Evolutionary conservation across 148 eudicot genomes (phyloP).

Genomic region (Fagopyrum tataricum): DNA sequence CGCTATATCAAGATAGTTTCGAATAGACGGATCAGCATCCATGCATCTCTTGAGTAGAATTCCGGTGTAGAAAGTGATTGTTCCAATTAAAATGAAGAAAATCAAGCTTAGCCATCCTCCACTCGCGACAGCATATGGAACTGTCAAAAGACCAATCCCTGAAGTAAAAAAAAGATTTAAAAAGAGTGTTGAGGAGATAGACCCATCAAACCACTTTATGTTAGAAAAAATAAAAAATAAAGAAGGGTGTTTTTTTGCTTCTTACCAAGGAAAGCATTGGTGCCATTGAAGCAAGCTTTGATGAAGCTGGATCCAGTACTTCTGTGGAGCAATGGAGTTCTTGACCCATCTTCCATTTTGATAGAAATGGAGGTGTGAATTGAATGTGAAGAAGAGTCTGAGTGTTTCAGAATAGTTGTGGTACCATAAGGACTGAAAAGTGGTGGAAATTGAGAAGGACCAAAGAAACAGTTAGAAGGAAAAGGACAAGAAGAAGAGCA

Average conservation of each 20-base stretch:
- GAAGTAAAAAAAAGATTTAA: background rate
- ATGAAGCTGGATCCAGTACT: slow-evolving; percentile 26
- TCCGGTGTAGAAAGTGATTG: slow-evolving; percentile 24
- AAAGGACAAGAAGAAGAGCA: background rate
- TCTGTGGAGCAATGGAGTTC: slow-evolving; percentile 16
- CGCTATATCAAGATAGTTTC: slow-evolving; percentile 24
- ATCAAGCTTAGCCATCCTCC: slow-evolving; percentile 33
- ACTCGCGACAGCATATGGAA: slow-evolving; percentile 30
- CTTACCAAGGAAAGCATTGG: slow-evolving; percentile 33
- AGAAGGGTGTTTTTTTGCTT: no score
- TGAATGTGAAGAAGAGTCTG: background rate
- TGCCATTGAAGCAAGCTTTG: slow-evolving; percentile 33
- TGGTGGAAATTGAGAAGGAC: background rate
- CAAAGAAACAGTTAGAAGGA: background rate
- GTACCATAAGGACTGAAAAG: background rate
- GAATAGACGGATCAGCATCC: slow-evolving; percentile 18
- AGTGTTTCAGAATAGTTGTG: background rate
- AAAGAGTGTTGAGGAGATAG: no score
- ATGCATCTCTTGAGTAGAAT: slow-evolving; percentile 22
- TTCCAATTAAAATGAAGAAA: slow-evolving; percentile 18
- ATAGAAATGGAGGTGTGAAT: background rate
- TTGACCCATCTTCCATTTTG: slow-evolving; percentile 21
- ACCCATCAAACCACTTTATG: no score
- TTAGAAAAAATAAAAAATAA: no score
- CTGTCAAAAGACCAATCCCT: slow-evolving; percentile 35